Evolutionary conservation across 2,329 filamentous ascomycete genomes (phyloP), one percentile per base, ranked within the genome.

Genomic region (Aspergillus clavatus): DNA sequence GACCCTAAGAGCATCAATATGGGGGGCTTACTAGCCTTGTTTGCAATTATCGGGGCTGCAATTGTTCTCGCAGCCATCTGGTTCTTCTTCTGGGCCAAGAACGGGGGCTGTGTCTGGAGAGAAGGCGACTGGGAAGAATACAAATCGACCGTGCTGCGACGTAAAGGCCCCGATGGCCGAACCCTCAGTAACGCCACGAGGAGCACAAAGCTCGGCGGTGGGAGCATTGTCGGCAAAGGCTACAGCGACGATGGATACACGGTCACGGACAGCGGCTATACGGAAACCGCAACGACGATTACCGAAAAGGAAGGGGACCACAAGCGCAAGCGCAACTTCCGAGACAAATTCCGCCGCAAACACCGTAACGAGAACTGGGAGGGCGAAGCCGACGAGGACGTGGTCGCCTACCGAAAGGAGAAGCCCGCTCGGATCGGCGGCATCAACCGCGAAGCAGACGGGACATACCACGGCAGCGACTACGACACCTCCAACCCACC

Each of bases 71-170:
- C 76, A 0, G 80, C 78, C 19, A 89, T 97, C 62, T 98, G 93
- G 90, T 96, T 98, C 78, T 97, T 98, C 79, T 95, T 95, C 78
- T 94, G 88, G 86, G 91, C 91, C 46, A 91, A 87, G 71, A 95
- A 97, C 58, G 93, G 93, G 50, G 93, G 93, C 11, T 96, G 97
- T 73, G 74, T 86, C 52, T 97, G 89, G 77, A 79, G 79, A 38
- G 74, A 94, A 52, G 77, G 81, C 27, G 93, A 98, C 69, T 98
- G 93, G 91, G 91, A 97, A 5, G 93, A 98, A 62, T 98, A 98
- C 80, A 97, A 97, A 67, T 85, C 86, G 1, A 96, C 91, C 0
- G 93, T 98, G 2, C 71, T 98, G 37, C 81, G 93, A 33, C 86
- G 90, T 42, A 89, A 86, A 60, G 90, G 89, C 0, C 89, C 90